These are phyloP conservation scores for Microascus cirrosus DNA, from an alignment of 2,329 filamentous ascomycete genomes.

Conservation along the genomic window DNA sequence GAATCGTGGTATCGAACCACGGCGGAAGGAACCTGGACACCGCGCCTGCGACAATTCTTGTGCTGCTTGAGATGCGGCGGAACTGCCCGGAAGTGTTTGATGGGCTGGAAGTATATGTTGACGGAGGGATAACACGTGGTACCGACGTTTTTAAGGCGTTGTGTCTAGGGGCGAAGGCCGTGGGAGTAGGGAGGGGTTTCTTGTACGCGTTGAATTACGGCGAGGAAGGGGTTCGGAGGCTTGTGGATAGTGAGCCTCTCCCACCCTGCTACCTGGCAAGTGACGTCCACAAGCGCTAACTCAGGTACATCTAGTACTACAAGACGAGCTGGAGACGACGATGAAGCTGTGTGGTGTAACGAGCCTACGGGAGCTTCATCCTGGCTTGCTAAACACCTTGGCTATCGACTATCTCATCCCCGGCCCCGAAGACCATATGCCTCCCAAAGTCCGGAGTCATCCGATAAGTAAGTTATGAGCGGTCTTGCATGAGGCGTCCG, in stretches of 20 bases:
- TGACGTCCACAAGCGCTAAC: neutral
- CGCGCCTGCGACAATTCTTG: slow-evolving; percentile 42
- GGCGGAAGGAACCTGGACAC: slow-evolving; percentile 47
- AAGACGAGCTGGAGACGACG: slow-evolving; percentile 52
- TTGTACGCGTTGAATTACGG: slow-evolving; percentile 52
- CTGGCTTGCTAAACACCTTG: slow-evolving; percentile 47
- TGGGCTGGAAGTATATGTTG: slow-evolving; percentile 49
- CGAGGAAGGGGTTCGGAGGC: slow-evolving; percentile 40
- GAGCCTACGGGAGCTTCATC: slow-evolving; percentile 46
- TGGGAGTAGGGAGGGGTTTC: slow-evolving; percentile 51
- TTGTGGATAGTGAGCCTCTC: slow-evolving; percentile 34
- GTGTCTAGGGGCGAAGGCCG: slow-evolving; percentile 52
- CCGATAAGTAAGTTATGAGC: neutral
- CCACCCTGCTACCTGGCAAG: neutral
- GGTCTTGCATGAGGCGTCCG: neutral
- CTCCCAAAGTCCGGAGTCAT: neutral
- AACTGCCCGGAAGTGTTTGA: slow-evolving; percentile 50
- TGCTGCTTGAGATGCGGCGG: slow-evolving; percentile 51
- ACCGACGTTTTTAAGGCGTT: slow-evolving; percentile 58
- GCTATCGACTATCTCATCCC: slow-evolving; percentile 35
- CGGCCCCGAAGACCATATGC: slow-evolving; percentile 2
- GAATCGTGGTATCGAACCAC: slow-evolving; percentile 61
- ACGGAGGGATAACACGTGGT: slow-evolving; percentile 54
- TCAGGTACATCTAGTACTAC: slow-evolving; percentile 16
- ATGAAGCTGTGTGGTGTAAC: slow-evolving; percentile 58